Evolutionary conservation across 495 filamentous ascomycete species (phyloP), one percentile per base, ranked within the genome.

Genomic region (Aspergillus sclerotiicarbonarius): DNA sequence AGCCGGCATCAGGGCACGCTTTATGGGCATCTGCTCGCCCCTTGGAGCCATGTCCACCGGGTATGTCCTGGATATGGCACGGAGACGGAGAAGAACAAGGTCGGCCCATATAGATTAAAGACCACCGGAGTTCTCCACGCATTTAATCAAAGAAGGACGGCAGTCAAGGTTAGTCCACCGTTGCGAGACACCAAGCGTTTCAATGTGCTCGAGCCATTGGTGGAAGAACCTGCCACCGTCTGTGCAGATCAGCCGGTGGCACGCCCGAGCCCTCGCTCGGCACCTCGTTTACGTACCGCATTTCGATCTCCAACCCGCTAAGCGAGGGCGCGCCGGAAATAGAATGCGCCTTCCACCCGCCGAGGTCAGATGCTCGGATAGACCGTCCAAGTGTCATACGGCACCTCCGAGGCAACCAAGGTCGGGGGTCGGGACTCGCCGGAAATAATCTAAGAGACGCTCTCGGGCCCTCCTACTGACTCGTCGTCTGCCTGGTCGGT

Each of bases 221-320:
- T 65, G 59, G 63, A 65, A 48, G 63, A 54, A 62, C 25, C 25
- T 50, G 19, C 47, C n/a, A 18, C 52, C 47, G 25, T 37, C 33
- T 29, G 53, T 45, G 41, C 13, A 31, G 29, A 50, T 31, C 12
- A 20, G 19, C 47, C 47, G 47, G 47, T 50, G 47, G 47, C 47
- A 50, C 47, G 47, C 25, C 20, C 20, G 21, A 29, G 46, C 20
- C 46, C 46, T 49, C 20, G 29, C 16, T 8, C 5, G 25, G 25
- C 25, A 25, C 25, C 25, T 5, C 25, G 25, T 25, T 25, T 25
- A 25, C 25, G 25, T 25, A 25, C 25, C 25, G 25, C 25, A 25
- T 25, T 5, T 25, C 25, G 2, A 25, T 25, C 25, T 5, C n/a
- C n/a, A n/a, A n/a, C n/a, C n/a, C n/a, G n/a, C 25, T 25, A 25